Percentiles rank a stretch among this genome's conserved stretches.
Evolutionary conservation across 805 yeast genomes (phyloP).

Genomic region (Candida vartiovaarae): DNA sequence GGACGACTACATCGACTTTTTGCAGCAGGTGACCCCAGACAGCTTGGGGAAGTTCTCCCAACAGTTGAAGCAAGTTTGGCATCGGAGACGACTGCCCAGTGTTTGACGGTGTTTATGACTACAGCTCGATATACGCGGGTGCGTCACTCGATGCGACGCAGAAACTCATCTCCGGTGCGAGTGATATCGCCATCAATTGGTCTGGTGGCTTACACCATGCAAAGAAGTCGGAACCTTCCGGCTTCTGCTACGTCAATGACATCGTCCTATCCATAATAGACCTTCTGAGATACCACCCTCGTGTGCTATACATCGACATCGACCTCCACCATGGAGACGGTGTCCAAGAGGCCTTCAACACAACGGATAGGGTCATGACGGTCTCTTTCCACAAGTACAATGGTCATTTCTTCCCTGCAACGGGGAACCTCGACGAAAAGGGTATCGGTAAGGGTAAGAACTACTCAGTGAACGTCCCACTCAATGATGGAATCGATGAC

Average conservation of each 20-base stretch:
- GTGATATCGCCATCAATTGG: constrained; percentile 94
- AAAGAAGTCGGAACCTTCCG: constrained; percentile 88
- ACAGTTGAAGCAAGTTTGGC: constrained; percentile 68
- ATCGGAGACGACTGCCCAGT: constrained; percentile 95
- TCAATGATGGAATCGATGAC: constrained; percentile 94
- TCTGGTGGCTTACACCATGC: constrained; percentile 98
- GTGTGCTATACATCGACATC: constrained; percentile 89
- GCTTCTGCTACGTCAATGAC: constrained; percentile 93
- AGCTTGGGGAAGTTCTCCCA: constrained; percentile 62
- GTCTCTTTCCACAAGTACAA: constrained; percentile 89
- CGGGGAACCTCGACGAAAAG: constrained; percentile 84
- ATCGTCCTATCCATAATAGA: constrained; percentile 85
- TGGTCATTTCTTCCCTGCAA: constrained; percentile 96
- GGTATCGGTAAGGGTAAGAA: constrained; percentile 89
- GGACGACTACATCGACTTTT: constrained; percentile 87
- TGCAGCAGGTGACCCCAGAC: constrained; percentile 86
- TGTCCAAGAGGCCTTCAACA: constrained; percentile 93
- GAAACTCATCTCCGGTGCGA: constrained; percentile 74
- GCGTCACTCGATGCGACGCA: constrained; percentile 92
- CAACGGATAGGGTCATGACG: constrained; percentile 94
- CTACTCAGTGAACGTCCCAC: constrained; percentile 84
- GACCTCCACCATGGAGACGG: constrained; percentile 98
- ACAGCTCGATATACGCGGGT: constrained; percentile 83
- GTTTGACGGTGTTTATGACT: constrained; percentile 89
- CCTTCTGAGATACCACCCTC: constrained; percentile 78